Evolutionary conservation across 2,329 filamentous ascomycete genomes (phyloP), one percentile per base, ranked within the genome.

Genomic region (Penicillium sp.): DNA sequence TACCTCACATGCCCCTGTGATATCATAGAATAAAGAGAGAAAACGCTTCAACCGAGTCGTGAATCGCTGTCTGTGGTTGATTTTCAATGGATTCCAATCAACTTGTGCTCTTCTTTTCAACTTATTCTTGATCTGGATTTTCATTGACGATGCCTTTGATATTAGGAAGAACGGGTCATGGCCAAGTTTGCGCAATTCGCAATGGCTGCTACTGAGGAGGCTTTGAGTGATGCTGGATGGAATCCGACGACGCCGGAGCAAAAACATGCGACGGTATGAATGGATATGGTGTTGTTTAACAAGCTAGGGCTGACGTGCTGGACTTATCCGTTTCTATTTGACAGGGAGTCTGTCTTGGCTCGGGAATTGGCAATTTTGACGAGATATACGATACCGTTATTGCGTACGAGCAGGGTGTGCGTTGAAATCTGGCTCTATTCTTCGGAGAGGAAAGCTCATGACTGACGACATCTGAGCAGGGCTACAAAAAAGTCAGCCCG

Each of bases 101-200:
- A 18, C 18, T 18, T 18, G n/a, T n/a, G n/a, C n/a, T n/a, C 26
- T 37, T 37, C 7, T 25, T 40, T 44, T 9, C 36, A 18, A 9
- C 18, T 0, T 25, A 2, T 33, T 5, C 4, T 32, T 12, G n/a
- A 29, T 28, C 25, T 24, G 12, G 33, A 2, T 13, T 24, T 18
- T 7, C 3, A 8, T 27, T 45, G 28, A 45, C 32, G 6, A 7
- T 5, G 35, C 25, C 9, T 34, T 60, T 18, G 9, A 27, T 27
- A 32, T 1, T 52, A 82, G 79, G 81, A 85, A 53, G 74, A 80
- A 60, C 81, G 90, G 4, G 86, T 88, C 62, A 94, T 94, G 83
- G 90, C 93, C n/a, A 78, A 75, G 25, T 97, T 97, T 65, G 81
- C 90, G 4, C 90, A 97, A 67, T 97, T 94, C 72, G 91, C 90